Base-by-base conservation (phyloP, 176 grass and related monocot species). In the Calamus simplicifolius region DNA sequence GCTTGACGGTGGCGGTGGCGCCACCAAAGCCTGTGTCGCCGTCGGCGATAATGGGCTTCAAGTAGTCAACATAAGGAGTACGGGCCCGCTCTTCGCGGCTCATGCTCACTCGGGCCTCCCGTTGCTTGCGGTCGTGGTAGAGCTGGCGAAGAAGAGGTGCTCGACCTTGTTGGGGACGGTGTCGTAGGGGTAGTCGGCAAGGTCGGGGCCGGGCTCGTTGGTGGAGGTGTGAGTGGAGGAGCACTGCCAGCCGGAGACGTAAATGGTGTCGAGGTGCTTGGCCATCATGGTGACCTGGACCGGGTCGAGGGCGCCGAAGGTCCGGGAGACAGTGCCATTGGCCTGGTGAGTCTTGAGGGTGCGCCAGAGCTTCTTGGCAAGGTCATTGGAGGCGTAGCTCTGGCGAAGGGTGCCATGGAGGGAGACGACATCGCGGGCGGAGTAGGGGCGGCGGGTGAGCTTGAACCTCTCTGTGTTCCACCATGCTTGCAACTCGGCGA, bases 221-320 rank as follows among this genome's bases (percentile, higher is more conserved):
- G 67, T 89, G n/a, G 70, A 59, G 58, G 90, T 95, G 77, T 95
- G 90, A 23, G 90, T 95, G 16, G 90, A 95, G 52, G 86, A 95
- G 82, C 90, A 95, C 87, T 95, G 90, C 90, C 91, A 95, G 15
- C 91, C 91, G 60, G 91, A 87, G 17, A 87, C 91, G 78, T 95
- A 95, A 70, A 95, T 71, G 28, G 91, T 87, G 74, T 95, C 91
- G 17, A 95, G 86, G 57, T 90, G 80, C 72, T 87, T 90, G 5
- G 86, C 86, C 91, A 95, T 95, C 90, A 90, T 95, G 19, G 90
- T 89, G 4, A 89, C 90, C 85, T 84, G 85, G 28, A 89, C 91
- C 18, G 91, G 86, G 62, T 96, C 91, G 10, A 96, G 91, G 16
- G 91, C 86, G 64, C 91, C 86, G 64, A 96, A 96, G 7, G 86